Evolutionary conservation across 169 alveolate species (phyloP).

Genomic region (Cryptosporidium xiaoi): DNA sequence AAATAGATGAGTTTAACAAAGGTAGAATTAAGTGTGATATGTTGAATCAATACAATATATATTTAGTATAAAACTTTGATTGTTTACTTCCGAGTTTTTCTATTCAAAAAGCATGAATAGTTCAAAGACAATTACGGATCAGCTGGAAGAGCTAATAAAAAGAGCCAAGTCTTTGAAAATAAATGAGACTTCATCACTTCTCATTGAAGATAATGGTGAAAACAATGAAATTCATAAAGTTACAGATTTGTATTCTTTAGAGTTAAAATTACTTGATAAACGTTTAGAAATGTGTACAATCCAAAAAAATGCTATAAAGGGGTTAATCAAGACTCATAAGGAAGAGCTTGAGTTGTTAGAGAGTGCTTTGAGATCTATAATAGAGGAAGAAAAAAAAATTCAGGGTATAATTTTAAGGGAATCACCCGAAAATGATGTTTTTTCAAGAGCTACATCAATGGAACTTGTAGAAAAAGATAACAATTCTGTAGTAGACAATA

Average conservation of each 20-base stretch:
- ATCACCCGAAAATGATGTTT: neutral
- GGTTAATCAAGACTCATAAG: conserved; percentile 15
- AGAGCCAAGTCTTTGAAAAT: conserved; percentile 24
- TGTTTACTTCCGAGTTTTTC: neutral
- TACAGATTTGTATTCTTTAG: neutral
- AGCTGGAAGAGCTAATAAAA: conserved; percentile 50
- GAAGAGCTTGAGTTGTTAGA: conserved; percentile 41
- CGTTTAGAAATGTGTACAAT: conserved; percentile 56
- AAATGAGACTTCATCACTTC: neutral
- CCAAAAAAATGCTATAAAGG: conserved; percentile 49
- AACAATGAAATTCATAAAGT: neutral
- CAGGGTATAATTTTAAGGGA: conserved; percentile 9
- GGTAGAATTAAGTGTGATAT: too few relatives aligned
- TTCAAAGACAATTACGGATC: conserved; percentile 34
- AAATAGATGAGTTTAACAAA: too few relatives aligned
- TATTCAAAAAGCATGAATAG: conserved; percentile 9
- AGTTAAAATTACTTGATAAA: conserved; percentile 9
- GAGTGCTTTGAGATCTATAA: conserved; percentile 62
- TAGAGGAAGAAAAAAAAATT: conserved; percentile 45
- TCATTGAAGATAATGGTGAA: neutral
- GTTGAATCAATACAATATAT: too few relatives aligned
- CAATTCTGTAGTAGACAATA: neutral
- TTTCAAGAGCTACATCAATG: conserved; percentile 35
- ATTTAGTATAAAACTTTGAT: neutral
- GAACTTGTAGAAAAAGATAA: conserved; percentile 57